Conservation (phyloP, 2,329 filamentous ascomycete species). For the Sporothrix pallida region DNA sequence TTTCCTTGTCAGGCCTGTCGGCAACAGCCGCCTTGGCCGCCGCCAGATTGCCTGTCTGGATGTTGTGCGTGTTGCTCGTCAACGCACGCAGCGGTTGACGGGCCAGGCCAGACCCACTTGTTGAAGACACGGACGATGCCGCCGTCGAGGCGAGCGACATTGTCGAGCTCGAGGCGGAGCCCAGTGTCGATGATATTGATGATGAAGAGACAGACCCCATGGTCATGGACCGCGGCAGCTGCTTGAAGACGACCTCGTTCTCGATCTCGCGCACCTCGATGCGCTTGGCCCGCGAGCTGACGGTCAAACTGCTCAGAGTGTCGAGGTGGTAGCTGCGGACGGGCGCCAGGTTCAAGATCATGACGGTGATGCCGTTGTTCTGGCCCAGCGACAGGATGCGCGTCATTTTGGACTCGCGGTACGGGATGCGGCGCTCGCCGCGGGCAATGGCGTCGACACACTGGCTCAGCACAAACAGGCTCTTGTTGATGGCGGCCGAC, state of each 20-base stretch:
- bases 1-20: constrained; percentile 56
- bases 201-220: neutral
- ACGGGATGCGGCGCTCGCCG: constrained; percentile 79
- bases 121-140: neutral
- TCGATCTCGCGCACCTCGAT: constrained; percentile 96
- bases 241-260: constrained; percentile 89
- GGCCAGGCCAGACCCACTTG: constrained; percentile 50
- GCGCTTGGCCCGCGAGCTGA: constrained; percentile 93
- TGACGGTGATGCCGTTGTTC: constrained; percentile 93
- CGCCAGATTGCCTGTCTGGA: constrained; percentile 64
- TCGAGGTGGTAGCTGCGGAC: constrained; percentile 93
- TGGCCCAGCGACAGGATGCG: constrained; percentile 89
- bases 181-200: neutral
- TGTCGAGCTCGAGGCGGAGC: neutral
- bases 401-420: constrained; percentile 96
- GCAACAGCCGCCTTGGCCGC: constrained; percentile 49
- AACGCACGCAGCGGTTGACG: constrained; percentile 82
- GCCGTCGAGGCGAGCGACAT: constrained; percentile 26
- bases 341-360: constrained; percentile 94
- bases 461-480: constrained; percentile 89
- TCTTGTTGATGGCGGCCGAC: constrained; percentile 97
- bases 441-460: constrained; percentile 92
- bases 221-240: constrained; percentile 59
- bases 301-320: constrained; percentile 90
- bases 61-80: constrained; percentile 72